Conservation (phyloP, 495 filamentous ascomycete genomes). For the Penicillium manginii region DNA sequence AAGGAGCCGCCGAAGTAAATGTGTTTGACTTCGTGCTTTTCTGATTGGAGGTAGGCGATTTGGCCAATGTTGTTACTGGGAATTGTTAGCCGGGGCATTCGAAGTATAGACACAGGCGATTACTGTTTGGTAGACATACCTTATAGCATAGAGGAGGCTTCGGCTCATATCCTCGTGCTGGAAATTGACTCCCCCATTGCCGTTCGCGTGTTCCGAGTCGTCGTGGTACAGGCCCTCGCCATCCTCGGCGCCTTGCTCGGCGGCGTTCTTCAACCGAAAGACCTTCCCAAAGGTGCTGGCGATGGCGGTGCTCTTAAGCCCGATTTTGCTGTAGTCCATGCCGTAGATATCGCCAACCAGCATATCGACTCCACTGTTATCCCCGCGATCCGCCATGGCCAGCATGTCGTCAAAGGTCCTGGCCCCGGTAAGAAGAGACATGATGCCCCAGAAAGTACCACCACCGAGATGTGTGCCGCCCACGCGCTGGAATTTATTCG, state of each 20-base stretch:
- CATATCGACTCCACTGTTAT: slow-evolving; percentile 94
- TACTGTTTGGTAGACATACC: slow-evolving; percentile 41
- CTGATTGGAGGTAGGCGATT: slow-evolving; percentile 92
- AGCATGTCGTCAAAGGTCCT: slow-evolving; percentile 95
- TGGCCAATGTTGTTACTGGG: slow-evolving; percentile 94
- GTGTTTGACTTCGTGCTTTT: slow-evolving; percentile 84
- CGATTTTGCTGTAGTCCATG: slow-evolving; percentile 92
- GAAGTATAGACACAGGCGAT: background rate
- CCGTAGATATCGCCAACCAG: slow-evolving; percentile 98
- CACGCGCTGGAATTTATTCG: slow-evolving; percentile 81
- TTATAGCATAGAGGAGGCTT: slow-evolving; percentile 80
- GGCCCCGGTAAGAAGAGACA: slow-evolving; percentile 87
- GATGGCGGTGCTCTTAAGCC: slow-evolving; percentile 89
- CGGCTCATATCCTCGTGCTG: slow-evolving; percentile 67
- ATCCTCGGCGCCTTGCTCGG: slow-evolving; percentile 78
- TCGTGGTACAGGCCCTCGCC: slow-evolving; percentile 63
- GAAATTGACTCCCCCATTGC: slow-evolving; percentile 48
- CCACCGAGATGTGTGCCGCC: slow-evolving; percentile 94
- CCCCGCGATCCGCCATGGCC: slow-evolving; percentile 87
- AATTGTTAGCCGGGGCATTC: slow-evolving; percentile 21
- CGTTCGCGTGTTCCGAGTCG: slow-evolving; percentile 38
- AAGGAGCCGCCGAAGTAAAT: slow-evolving; percentile 98
- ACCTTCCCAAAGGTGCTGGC: slow-evolving; percentile 97
- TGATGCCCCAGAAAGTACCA: slow-evolving; percentile 93
- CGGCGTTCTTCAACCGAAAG: slow-evolving; percentile 79